A percentile compares a stretch with the other conserved stretches of the same genome.
Evolutionary conservation across 495 filamentous ascomycete species (phyloP).

Genomic region (Podospora conica): DNA sequence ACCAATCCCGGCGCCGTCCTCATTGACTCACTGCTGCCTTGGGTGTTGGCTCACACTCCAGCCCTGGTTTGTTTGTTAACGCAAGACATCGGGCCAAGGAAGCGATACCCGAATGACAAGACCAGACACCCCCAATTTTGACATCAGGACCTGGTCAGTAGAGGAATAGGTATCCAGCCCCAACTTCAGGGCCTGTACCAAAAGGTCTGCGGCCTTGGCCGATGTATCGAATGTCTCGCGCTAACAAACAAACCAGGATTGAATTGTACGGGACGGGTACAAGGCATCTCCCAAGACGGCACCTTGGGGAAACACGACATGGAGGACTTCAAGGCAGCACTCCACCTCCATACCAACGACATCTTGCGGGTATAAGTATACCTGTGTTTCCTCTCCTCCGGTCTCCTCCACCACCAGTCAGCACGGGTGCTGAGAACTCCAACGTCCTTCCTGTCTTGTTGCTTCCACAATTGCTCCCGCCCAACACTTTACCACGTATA

Average conservation of each 20-base stretch:
- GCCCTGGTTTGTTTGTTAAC: no score
- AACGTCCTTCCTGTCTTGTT: not conserved
- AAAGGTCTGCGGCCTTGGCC: no score
- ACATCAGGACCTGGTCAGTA: no score
- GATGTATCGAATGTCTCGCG: no score
- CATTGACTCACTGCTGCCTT: slow-evolving; percentile 7
- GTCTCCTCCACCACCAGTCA: not conserved
- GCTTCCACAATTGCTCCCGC: not conserved
- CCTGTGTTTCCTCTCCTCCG: not conserved
- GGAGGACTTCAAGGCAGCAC: not conserved
- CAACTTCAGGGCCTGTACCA: no score
- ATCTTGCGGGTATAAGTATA: slow-evolving; percentile 18
- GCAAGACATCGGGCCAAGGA: no score
- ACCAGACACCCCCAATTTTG: no score
- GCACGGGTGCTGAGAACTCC: not conserved
- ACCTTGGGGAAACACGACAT: not conserved
- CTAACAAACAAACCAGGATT: no score
- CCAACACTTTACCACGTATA: not conserved
- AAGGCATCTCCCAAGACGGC: not conserved
- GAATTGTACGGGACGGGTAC: no score
- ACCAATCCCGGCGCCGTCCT: not conserved
- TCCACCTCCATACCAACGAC: not conserved
- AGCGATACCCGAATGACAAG: no score
- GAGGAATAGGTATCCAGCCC: no score
- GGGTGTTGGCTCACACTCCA: not conserved